These are phyloP conservation scores for Ceriops tagal DNA, from an alignment of 345 rosid genomes.

Conservation along the genomic window DNA sequence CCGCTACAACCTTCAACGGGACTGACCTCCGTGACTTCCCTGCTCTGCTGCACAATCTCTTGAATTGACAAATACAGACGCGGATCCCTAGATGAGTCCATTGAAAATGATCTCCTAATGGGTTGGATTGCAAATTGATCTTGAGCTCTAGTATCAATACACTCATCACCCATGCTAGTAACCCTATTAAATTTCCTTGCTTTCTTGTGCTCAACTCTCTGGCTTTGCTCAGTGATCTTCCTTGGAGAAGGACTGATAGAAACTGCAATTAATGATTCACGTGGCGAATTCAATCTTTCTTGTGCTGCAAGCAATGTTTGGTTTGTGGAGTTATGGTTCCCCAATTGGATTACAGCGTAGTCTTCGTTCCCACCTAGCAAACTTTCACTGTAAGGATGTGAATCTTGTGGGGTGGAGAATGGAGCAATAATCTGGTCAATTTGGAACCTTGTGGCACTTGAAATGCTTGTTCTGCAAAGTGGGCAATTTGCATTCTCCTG, in stretches of 20 bases:
- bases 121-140: constrained; percentile 61
- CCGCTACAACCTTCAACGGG: constrained; percentile 37
- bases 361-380: constrained; percentile 45
- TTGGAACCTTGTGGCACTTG: constrained; percentile 34
- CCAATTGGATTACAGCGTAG: constrained; percentile 64
- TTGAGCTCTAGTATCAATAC: constrained; percentile 56
- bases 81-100: constrained; percentile 74
- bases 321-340: constrained; percentile 24
- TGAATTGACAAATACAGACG: constrained; percentile 54
- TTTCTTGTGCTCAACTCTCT: constrained; percentile 26
- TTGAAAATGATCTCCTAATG: constrained; percentile 73
- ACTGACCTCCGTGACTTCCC: constrained; percentile 33
- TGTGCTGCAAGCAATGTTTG: constrained; percentile 38
- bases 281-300: constrained; percentile 38
- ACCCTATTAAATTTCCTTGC: constrained; percentile 43
- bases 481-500: constrained; percentile 87
- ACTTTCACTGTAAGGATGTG: constrained; percentile 22
- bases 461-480: constrained; percentile 71
- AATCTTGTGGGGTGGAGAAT: constrained; percentile 47
- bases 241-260: constrained; percentile 34
- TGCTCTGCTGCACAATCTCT: constrained; percentile 47
- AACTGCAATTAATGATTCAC: constrained; percentile 15
- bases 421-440: constrained; percentile 38
- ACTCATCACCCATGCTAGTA: constrained; percentile 84
- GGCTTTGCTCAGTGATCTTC: constrained; percentile 39